Base-by-base conservation (phyloP, 352 stramenopile species). In the Phytopythium litorale region DNA sequence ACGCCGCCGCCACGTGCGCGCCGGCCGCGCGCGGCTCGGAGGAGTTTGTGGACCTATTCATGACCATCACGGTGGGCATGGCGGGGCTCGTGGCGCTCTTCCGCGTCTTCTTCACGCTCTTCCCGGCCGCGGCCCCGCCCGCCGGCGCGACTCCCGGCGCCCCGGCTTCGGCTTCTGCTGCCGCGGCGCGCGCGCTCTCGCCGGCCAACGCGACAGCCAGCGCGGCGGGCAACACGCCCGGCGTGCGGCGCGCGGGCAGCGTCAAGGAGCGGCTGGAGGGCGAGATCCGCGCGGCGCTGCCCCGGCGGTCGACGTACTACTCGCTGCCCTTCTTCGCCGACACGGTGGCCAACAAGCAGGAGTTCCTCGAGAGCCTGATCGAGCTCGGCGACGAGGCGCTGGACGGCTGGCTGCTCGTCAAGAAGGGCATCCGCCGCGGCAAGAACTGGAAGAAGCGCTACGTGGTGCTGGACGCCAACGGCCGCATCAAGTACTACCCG, bases 361-460 rank as follows among this genome's bases (percentile, higher is more conserved):
- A 92, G 61, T 92, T 92, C 60, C 65, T 92, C 49, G 79, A 88
- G 66, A 76, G 65, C 30, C 63, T 92, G 8, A 63, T 88, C 38
- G 79, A 87, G 46, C 68, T 94, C 2, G 86, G 86, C 12, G 80
- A 92, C 60, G 79, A 82, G 37, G 43, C 69, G 33, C 63, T 94
- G 50, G 80, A 92, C 50, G 86, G 84, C 37, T 94, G 85, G 81
- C 66, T 92, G 55, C 69, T 92, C 0, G 81, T 94, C 38, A 92
- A 94, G 63, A 90, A 89, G 62, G 81, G 78, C 6, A 45, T 78
- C 37, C 78, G 86, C 57, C 82, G 81, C 23, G 81, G 78, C 42
- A 88, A 87, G 54, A 79, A 88, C 66, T 94, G 86, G 86, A 92
- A 94, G 70, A 94, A 94, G 53, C 80, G 84, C 37, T 94, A 78